Evolutionary conservation across 805 yeast species (phyloP), one percentile per base, ranked within the genome.

Genomic region (Isabelozyma pseudorhagii): DNA sequence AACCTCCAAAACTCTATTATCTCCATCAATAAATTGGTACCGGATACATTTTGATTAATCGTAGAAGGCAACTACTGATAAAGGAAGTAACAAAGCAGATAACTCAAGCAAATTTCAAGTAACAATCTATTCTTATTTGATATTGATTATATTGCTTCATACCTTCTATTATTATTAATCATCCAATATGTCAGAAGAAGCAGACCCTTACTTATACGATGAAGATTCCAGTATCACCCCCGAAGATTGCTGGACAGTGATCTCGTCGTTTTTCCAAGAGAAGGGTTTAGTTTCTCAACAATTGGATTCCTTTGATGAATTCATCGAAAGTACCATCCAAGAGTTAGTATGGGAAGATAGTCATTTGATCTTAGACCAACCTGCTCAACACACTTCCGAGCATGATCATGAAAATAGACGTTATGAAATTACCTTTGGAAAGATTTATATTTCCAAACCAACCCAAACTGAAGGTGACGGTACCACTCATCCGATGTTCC

Each of bases 381-480:
- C 97, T 8, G 99, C 99, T 11, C 99, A 96, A 71, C 98, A 94
- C 66, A 85, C 96, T 3, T 84, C 92, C 38, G 96, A 92, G 59
- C 81, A 83, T 50, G 99, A 94, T 67, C 87, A 90, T 66, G 83
- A 89, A 59, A 91, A 89, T 70, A 86, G 91, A 72, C 83, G 97
- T 57, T 96, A 91, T 63, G 97, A 93, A 71, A 94, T 94, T 66
- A 84, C 92, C n/a, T 94, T 94, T 72, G 99, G 99, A 56, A 96
- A 93, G 68, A 94, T 96, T 62, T 94, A 88, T 71, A 84, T 94
- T 58, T 91, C 98, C 25, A 88, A 92, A 62, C 99, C 99, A 43
- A 90, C 97, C 45, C 96, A 94, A 82, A 96, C 98, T 17, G 99
- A 94, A 75, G 97, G 98, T 14, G 99, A 94, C 74, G 99, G 99